A percentile compares a stretch with the other conserved stretches of the same genome.
phyloP scores from a whole-genome alignment of 306 rosid species.

The Sechiopsis laciniata region DNA sequence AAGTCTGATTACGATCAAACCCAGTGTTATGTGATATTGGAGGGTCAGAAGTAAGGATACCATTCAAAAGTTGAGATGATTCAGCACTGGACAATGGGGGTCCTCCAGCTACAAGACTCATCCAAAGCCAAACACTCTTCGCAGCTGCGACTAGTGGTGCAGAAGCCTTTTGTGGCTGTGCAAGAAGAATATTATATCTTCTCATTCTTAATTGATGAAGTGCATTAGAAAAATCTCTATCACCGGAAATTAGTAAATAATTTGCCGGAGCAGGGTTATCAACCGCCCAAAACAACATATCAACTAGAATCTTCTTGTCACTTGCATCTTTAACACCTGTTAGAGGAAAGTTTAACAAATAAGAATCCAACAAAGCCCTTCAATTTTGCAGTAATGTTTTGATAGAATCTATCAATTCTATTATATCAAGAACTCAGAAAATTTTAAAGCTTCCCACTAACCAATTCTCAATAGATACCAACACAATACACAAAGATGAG shows the following conservation, averaged over 20 bases:
- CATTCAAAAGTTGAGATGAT: constrained; percentile 50
- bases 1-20: constrained; percentile 28
- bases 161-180: constrained; percentile 60
- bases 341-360: background rate
- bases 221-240: constrained; percentile 72
- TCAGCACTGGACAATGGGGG: constrained; percentile 43
- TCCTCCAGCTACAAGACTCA: constrained; percentile 64
- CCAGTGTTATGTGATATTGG: constrained; percentile 36
- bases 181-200: constrained; percentile 75
- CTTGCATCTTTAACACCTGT: constrained; percentile 75
- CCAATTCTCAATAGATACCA: too few relatives aligned
- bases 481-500: too few relatives aligned
- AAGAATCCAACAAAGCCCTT: constrained; percentile 13
- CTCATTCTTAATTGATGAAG: constrained; percentile 80
- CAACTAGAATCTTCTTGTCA: constrained; percentile 77
- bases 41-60: constrained; percentile 28
- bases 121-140: constrained; percentile 77
- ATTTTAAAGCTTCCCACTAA: too few relatives aligned
- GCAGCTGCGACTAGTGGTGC: constrained; percentile 69
- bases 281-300: constrained; percentile 87
- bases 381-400: too few relatives aligned
- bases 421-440: too few relatives aligned
- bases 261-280: constrained; percentile 91
- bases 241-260: constrained; percentile 74
- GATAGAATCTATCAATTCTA: too few relatives aligned